Evolutionary conservation across 2,329 filamentous ascomycete genomes (phyloP), one percentile per base, ranked within the genome.

Genomic region (Mycosphaerella arachidis): DNA sequence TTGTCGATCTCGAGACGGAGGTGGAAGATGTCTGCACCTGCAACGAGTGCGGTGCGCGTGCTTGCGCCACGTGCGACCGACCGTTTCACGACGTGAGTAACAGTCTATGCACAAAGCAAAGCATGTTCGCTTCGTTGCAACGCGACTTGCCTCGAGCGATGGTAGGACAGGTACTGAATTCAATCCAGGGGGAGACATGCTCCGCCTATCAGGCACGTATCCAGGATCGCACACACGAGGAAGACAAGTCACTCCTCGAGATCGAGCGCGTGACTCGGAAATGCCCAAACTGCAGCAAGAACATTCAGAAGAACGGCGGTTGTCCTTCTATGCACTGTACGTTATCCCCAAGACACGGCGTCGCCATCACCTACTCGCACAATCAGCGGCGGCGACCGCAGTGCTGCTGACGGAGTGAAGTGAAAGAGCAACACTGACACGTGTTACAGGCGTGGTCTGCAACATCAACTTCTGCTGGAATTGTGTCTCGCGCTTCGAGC

Each of bases 221-320:
- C 54, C 68, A 68, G 35, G 60, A 63, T 43, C 56, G 61, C 16
- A 43, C 63, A n/a, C 62, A 68, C 3, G 73, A 74, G 29, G 74
- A 74, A 18, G 61, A 73, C 61, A 45, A 53, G 53, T 58, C 62
- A 4, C 43, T 68, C 20, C 55, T 53, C 18, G 53, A 29, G 31
- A 66, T 73, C 37, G 54, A 53, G 37, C 61, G 60, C 40, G 53
- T 60, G 1, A 64, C 67, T 4, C 72, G 68, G 59, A 58, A 61
- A 30, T 74, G 72, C 57, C 72, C 72, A 2, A 53, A 57, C 9
- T 74, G 72, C 60, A 53, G 54, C 9, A 62, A 58, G 53, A 63
- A 54, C 37, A 71, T 74, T 24, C 59, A 73, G 62, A 73, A 73
- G 65, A 60, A 71, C 35, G 71, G 70, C 16, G 72, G 72, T 4